Base-by-base conservation (phyloP, 1,284 basidiomycete genomes). In the Tranzscheliella williamsii region DNA sequence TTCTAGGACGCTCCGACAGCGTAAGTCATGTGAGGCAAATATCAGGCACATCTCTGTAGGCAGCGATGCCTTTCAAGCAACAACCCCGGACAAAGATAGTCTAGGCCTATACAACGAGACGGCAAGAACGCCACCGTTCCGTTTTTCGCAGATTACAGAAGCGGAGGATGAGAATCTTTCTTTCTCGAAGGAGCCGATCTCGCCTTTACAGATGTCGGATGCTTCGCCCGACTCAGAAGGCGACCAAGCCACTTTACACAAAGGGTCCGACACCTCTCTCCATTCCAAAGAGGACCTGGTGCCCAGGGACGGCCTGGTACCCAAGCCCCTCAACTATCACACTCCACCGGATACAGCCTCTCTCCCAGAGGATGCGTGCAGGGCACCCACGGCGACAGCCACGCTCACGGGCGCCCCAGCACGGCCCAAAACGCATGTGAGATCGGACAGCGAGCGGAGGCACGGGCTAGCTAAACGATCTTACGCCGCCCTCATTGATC, bases 91-190 rank as follows among this genome's bases (percentile, higher is more conserved):
- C n/a, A n/a, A n/a, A n/a, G n/a, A n/a, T n/a, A n/a, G 48, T 2
- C 49, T 56, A 4, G 53, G 58, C 2, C 34, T 62, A 9, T 21
- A 24, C 7, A 40, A 34, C 5, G 53, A 56, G 2, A 12, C 30
- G 15, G 21, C 18, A 4, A 35, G 41, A 9, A 9, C 39, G 13
- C 33, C 45, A 16, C 33, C 44, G 4, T 56, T 41, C 47, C 58
- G 58, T 15, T 62, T 62, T 37, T 62, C 58, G 0, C 58, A 62
- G 33, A 62, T 62, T 42, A 43, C 53, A 11, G 58, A 62, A 31
- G 58, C 42, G 2, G 57, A 62, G 24, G 58, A 62, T 30, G 58
- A 62, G 27, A 49, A 56, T 32, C 38, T 24, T 20, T 61, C 57
- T 4, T 44, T 61, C 16, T 55, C 57, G 18, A 61, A 47, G 13